Percentiles rank a stretch among this genome's conserved stretches.
Evolutionary conservation across 495 filamentous ascomycete genomes (phyloP).

Genomic region (Neurospora pannonica): DNA sequence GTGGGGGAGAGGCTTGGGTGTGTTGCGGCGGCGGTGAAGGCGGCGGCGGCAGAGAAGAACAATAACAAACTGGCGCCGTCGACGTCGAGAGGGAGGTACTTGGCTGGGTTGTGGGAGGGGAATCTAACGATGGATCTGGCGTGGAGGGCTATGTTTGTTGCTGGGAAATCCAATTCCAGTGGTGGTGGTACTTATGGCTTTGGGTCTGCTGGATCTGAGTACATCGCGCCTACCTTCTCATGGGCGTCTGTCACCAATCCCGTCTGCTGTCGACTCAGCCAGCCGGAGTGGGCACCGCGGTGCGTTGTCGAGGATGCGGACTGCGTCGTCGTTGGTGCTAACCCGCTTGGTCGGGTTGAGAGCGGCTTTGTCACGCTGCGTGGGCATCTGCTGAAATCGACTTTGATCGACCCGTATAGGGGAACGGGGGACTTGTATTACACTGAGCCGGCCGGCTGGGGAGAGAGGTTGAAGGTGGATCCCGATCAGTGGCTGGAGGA

Average conservation of each 20-base stretch:
- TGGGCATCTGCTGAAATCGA: neutral
- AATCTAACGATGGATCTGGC: neutral
- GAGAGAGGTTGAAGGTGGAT: neutral
- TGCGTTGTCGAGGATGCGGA: neutral
- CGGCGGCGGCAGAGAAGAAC: no score
- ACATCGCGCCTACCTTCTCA: neutral
- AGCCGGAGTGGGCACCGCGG: neutral
- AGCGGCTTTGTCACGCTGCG: neutral
- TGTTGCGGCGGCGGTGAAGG: no score
- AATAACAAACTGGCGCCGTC: no score
- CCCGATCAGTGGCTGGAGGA: neutral
- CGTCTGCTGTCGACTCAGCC: neutral
- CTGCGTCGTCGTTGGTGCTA: neutral
- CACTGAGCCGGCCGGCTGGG: neutral
- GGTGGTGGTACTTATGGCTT: no score
- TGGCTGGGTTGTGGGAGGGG: neutral
- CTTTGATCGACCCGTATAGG: neutral
- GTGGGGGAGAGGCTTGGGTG: neutral
- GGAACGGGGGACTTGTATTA: neutral
- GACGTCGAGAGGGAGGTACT: neutral
- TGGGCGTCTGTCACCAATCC: neutral
- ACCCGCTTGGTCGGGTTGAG: neutral
- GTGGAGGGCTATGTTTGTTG: neutral
- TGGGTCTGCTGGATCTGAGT: conserved; percentile 8
- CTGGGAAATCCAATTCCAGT: no score